Conservation (phyloP, 179 eudicot species). For the Sideroxylon spinosum region DNA sequence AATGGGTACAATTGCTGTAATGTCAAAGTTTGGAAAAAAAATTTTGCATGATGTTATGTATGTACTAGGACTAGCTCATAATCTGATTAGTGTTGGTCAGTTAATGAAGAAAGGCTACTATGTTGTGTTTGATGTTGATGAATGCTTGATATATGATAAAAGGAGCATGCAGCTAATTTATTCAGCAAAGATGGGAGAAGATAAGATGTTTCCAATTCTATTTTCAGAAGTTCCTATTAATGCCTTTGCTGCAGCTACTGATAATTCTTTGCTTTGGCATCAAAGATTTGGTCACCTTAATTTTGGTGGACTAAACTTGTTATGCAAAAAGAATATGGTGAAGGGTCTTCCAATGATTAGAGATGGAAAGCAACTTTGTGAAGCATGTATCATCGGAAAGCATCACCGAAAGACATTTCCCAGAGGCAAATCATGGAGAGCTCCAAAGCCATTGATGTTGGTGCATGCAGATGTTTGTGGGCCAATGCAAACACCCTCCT, state of each 20-base stretch:
- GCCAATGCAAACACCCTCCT: neutral
- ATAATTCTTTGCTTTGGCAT: slow-evolving; percentile 10
- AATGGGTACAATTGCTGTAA: too few species aligned
- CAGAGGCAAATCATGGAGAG: neutral
- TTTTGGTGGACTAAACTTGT: neutral
- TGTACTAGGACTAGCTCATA: too few species aligned
- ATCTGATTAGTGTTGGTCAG: too few species aligned
- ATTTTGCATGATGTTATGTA: too few species aligned
- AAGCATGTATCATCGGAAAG: slow-evolving; percentile 6
- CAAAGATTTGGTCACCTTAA: neutral
- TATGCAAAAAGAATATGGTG: neutral
- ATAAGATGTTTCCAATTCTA: too few species aligned
- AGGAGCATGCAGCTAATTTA: too few species aligned
- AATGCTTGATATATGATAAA: too few species aligned
- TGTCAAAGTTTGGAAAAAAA: too few species aligned
- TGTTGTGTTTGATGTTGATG: too few species aligned
- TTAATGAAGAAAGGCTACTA: too few species aligned
- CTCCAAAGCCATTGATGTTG: neutral
- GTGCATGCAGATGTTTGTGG: neutral
- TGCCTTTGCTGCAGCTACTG: neutral
- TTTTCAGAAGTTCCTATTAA: too few species aligned
- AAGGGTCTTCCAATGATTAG: neutral
- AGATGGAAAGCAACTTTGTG: neutral
- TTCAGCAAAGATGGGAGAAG: too few species aligned
- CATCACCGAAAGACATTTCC: neutral